phyloP scores from a whole-genome alignment of 495 filamentous ascomycete species.

The Terfezia claveryi region DNA sequence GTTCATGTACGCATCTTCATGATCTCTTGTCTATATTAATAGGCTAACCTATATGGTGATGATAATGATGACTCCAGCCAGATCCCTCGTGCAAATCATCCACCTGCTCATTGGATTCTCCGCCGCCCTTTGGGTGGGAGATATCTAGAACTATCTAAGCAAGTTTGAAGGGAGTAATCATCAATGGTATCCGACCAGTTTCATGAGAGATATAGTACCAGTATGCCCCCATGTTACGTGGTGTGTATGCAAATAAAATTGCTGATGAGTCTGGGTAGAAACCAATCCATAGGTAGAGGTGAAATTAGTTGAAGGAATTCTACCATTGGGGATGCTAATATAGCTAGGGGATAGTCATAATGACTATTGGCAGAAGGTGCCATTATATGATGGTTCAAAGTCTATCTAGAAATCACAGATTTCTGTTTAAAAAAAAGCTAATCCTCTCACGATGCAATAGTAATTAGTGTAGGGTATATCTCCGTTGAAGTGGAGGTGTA shows the following conservation, averaged over 20 bases:
- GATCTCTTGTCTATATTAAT: too few relatives aligned
- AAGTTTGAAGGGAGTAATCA: conserved; percentile 3
- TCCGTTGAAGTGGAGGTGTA: conserved; percentile 76
- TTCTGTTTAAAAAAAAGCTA: not conserved
- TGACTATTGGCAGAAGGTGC: conserved; percentile 68
- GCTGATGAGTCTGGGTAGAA: too few relatives aligned
- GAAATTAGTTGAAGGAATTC: too few relatives aligned
- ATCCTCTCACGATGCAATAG: conserved; percentile 36
- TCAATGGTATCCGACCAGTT: conserved; percentile 50
- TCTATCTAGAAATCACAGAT: not conserved
- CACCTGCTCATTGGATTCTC: too few relatives aligned
- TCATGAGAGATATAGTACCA: conserved; percentile 22
- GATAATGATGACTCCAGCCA: too few relatives aligned
- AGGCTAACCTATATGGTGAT: too few relatives aligned
- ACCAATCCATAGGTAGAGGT: too few relatives aligned
- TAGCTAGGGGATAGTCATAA: conserved; percentile 46
- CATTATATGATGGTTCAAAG: conserved; percentile 26
- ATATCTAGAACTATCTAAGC: conserved; percentile 8
- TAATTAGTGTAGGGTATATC: conserved; percentile 44
- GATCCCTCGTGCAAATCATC: too few relatives aligned
- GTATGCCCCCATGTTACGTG: not conserved
- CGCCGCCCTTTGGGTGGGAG: not conserved
- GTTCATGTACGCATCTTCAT: too few relatives aligned
- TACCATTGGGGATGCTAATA: too few relatives aligned
- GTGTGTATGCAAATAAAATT: too few relatives aligned